Percentiles rank a stretch among this genome's conserved stretches.
Conservation (phyloP, 305 asterid genomes). For the Fraxinus dipetala region DNA sequence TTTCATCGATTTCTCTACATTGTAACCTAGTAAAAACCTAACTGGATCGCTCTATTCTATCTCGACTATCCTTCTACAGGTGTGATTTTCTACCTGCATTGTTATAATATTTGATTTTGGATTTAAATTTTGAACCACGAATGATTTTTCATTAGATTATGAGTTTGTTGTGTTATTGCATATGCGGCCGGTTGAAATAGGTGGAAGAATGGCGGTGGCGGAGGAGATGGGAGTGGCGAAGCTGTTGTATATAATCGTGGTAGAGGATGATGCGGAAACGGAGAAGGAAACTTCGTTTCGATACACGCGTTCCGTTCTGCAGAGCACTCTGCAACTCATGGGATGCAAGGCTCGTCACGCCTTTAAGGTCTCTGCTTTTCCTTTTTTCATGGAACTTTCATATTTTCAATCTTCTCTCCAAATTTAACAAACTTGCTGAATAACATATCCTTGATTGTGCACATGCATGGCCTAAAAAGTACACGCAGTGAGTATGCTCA, state of each 20-base stretch:
- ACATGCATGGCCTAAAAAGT: constrained; percentile 31
- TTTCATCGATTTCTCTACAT: constrained; percentile 17
- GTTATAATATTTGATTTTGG: neutral
- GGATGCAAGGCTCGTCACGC: constrained; percentile 99
- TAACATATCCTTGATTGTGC: constrained; percentile 9
- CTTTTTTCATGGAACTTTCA: neutral
- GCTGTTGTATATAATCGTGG: constrained; percentile 77
- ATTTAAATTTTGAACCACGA: neutral
- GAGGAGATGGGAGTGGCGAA: constrained; percentile 48
- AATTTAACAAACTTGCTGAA: constrained; percentile 3
- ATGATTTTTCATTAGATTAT: constrained; percentile 4
- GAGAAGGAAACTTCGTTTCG: constrained; percentile 42
- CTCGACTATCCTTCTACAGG: constrained; percentile 18
- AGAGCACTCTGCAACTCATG: constrained; percentile 90
- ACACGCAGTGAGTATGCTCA: neutral
- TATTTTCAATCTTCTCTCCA: neutral
- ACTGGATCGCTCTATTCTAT: neutral
- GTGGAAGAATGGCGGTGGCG: constrained; percentile 46
- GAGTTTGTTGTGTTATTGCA: constrained; percentile 13
- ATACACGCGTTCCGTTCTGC: constrained; percentile 86
- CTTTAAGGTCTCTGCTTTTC: constrained; percentile 54
- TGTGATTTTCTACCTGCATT: constrained; percentile 31
- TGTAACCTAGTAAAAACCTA: constrained; percentile 16
- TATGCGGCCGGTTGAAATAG: constrained; percentile 27
- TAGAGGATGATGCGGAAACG: constrained; percentile 46